Evolutionary conservation across 345 rosid genomes (phyloP).

Genomic region (Hibiscus mutabilis): DNA sequence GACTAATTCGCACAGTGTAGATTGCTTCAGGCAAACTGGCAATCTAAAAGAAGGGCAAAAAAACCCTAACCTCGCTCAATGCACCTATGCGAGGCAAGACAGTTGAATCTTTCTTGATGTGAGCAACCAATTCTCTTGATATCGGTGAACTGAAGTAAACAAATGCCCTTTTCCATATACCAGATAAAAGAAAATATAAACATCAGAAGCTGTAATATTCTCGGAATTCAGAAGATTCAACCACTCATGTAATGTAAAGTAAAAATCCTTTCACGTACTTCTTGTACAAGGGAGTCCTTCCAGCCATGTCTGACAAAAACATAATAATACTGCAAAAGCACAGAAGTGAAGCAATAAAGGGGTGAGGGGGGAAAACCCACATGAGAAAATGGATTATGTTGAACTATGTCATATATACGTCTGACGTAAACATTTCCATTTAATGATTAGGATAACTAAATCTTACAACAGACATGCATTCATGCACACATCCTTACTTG

Average conservation of each 20-base stretch:
- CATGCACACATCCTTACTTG: neutral
- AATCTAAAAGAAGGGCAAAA: neutral
- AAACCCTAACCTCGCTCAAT: conserved; percentile 66
- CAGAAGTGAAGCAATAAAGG: neutral
- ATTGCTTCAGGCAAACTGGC: neutral
- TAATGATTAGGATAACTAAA: neutral
- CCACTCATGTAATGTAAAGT: neutral
- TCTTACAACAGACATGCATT: neutral
- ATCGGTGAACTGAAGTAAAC: conserved; percentile 97
- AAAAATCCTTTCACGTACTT: conserved; percentile 55
- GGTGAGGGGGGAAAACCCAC: neutral
- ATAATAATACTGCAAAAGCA: conserved; percentile 58
- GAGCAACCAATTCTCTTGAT: conserved; percentile 71
- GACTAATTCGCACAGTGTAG: neutral
- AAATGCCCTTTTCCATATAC: conserved; percentile 62
- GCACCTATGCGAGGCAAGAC: conserved; percentile 88
- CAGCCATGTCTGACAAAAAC: conserved; percentile 99
- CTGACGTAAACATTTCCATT: neutral
- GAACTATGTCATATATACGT: neutral
- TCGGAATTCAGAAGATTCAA: conserved; percentile 4
- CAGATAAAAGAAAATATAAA: conserved; percentile 8
- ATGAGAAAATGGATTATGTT: neutral
- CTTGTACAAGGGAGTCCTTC: conserved; percentile 79
- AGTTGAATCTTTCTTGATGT: conserved; percentile 74
- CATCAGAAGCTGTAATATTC: neutral